Conservation (phyloP, 2,329 filamentous ascomycete genomes). For the Aurifilum marmelostoma region DNA sequence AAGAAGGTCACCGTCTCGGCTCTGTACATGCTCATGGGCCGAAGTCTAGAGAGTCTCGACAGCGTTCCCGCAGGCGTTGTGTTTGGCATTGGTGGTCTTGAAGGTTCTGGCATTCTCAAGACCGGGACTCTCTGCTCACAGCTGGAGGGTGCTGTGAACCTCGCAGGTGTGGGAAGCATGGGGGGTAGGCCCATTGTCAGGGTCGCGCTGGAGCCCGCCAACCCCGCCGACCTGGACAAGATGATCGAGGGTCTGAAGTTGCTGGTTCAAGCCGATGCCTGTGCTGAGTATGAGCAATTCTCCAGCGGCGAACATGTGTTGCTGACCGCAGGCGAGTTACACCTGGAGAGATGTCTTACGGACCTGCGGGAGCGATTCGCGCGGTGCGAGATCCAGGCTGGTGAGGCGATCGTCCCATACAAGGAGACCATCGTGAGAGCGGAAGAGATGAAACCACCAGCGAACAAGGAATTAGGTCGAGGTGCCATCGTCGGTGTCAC, state of each 20-base stretch:
- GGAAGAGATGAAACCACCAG: constrained; percentile 89
- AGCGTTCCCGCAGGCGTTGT: constrained; percentile 92
- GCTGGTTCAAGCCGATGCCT: constrained; percentile 92
- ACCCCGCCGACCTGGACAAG: constrained; percentile 88
- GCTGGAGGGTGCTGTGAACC: constrained; percentile 82
- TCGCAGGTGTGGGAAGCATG: constrained; percentile 79
- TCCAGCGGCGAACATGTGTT: constrained; percentile 94
- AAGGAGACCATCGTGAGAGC: constrained; percentile 87
- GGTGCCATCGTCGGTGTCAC: constrained; percentile 77
- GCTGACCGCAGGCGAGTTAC: constrained; percentile 89
- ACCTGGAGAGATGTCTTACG: constrained; percentile 90
- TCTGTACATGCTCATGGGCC: constrained; percentile 94
- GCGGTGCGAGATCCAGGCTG: constrained; percentile 90
- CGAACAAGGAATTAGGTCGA: constrained; percentile 82
- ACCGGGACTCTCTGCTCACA: constrained; percentile 92
- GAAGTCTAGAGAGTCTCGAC: constrained; percentile 78
- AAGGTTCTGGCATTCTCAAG: constrained; percentile 85
- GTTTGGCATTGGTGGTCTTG: constrained; percentile 91
- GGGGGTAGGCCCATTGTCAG: constrained; percentile 89
- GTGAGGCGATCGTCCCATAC: constrained; percentile 93
- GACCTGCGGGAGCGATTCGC: constrained; percentile 93
- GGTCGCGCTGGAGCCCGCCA: constrained; percentile 90
- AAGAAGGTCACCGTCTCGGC: constrained; percentile 83
- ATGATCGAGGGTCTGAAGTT: constrained; percentile 89
- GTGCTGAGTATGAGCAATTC: constrained; percentile 92